Evolutionary conservation across 768 basidiomycete species (phyloP), one percentile per base, ranked within the genome.

Genomic region (Panus rudis): DNA sequence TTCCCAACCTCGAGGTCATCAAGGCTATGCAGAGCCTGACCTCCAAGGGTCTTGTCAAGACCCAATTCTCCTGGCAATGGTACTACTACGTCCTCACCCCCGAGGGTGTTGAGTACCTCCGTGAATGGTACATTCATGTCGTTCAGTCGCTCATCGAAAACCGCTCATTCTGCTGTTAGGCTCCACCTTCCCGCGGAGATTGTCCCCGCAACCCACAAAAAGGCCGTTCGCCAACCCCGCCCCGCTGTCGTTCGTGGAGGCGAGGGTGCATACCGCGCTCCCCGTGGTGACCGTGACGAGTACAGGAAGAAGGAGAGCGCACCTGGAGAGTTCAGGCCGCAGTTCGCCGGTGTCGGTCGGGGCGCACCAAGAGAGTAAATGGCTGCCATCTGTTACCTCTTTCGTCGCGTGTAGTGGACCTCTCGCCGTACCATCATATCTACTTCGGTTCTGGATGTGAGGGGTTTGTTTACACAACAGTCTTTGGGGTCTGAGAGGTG

Each of bases 11-110:
- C 51, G 68, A 78, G 64, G 79, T 81, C 55, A 79, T 81, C 75
- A 81, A 81, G 72, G 77, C 76, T 46, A 74, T 77, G 70, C 78
- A 79, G 64, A 75, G 73, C 53, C 67, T 81, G 41, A 81, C 77
- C 52, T 80, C 78, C 44, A 72, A 68, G 57, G 93, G 94, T 44
- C 81, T 73, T 66, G 92, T 98, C 72, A 97, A 97, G 81, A 99
- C 96, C 55, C 94, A 92, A 63, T 98, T 98, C 77, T 92, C 87
- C 38, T 99, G 96, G 96, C 92, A 97, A 62, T 96, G 81, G 77
- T 99, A 96, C 71, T 99, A 98, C 73, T 99, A 98, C 71, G 78
- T 81, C 60, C 76, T 99, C 60, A 99, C 93, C 56, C 84, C 91
- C 41, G 96, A 98, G 67, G 96, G 96, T 60, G 84, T 98, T 52